A percentile compares a stretch with the other conserved stretches of the same genome.
These are phyloP conservation scores for Lactarius evosmus DNA, from an alignment of 768 basidiomycete genomes.

Conservation along the genomic window DNA sequence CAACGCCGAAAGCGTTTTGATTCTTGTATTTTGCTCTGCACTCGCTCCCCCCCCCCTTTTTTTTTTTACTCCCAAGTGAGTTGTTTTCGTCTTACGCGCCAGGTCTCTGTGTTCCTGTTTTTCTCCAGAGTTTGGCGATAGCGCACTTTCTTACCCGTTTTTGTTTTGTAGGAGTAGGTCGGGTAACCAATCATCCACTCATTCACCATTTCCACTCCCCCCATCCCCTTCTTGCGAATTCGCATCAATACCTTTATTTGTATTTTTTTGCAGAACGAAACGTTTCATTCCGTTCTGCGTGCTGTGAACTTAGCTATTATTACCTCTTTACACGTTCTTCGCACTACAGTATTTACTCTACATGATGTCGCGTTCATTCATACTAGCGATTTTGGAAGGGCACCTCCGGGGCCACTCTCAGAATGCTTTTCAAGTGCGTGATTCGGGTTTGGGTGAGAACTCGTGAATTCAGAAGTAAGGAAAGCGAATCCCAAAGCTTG, in stretches of 20 bases:
- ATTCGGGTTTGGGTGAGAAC: too few relatives aligned
- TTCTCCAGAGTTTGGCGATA: conserved; percentile 6
- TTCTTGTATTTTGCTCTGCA: neutral
- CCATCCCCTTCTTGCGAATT: conserved; percentile 12
- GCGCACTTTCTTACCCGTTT: conserved; percentile 2
- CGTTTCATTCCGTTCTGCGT: conserved; percentile 14
- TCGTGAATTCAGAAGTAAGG: too few relatives aligned
- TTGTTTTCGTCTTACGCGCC: neutral
- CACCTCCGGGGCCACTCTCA: too few relatives aligned
- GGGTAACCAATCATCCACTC: neutral
- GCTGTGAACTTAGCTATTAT: conserved; percentile 11
- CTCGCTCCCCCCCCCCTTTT: neutral
- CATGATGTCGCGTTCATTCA: neutral
- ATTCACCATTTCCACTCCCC: neutral
- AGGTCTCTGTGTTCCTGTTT: neutral
- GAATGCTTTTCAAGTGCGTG: too few relatives aligned
- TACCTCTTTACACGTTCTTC: conserved; percentile 13
- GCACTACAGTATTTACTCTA: neutral
- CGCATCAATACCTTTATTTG: conserved; percentile 21
- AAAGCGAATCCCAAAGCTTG: too few relatives aligned
- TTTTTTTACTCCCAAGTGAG: conserved; percentile 1
- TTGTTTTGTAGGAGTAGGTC: conserved; percentile 16
- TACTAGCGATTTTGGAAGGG: too few relatives aligned
- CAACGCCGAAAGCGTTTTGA: conserved; percentile 25
- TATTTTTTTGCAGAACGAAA: conserved; percentile 5